Percentiles rank a stretch among this genome's conserved stretches.
These are phyloP conservation scores for Leishmania braziliensis DNA, from an alignment of 208 protist genomes.

Conservation along the genomic window DNA sequence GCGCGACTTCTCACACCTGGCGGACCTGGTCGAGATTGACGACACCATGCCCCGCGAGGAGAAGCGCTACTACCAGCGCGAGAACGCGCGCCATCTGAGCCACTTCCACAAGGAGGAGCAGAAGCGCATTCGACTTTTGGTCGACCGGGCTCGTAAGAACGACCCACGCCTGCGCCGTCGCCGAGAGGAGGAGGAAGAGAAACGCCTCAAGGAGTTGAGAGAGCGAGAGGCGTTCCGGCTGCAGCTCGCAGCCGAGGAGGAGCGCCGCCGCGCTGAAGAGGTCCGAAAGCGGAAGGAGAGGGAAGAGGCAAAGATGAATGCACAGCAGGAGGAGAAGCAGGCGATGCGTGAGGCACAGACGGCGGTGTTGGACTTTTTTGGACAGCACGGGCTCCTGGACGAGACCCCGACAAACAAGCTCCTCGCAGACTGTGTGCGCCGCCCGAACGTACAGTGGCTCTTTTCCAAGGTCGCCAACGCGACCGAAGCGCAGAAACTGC, in stretches of 20 bases:
- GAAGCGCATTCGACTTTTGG: constrained; percentile 86
- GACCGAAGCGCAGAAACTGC: constrained; percentile 43
- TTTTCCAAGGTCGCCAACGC: constrained; percentile 60
- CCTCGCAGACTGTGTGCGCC: constrained; percentile 56
- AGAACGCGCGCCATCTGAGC: constrained; percentile 93
- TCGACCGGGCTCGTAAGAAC: constrained; percentile 89
- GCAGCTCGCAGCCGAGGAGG: constrained; percentile 60
- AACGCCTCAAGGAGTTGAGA: constrained; percentile 57
- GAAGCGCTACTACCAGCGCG: constrained; percentile 96
- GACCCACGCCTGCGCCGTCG: constrained; percentile 93
- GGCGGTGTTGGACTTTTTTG: constrained; percentile 52
- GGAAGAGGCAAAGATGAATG: constrained; percentile 43
- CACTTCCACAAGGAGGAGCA: constrained; percentile 89
- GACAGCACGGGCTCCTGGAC: constrained; percentile 56
- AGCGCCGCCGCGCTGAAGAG: constrained; percentile 58
- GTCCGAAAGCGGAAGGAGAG: constrained; percentile 42
- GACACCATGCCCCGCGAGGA: constrained; percentile 95
- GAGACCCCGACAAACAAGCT: constrained; percentile 75
- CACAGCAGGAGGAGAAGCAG: constrained; percentile 46
- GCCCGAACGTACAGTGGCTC: constrained; percentile 73
- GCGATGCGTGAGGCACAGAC: constrained; percentile 57
- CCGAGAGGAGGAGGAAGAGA: constrained; percentile 74
- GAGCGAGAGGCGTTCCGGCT: constrained; percentile 79
- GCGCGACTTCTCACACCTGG: constrained; percentile 95
- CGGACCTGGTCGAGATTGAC: constrained; percentile 93